Evolutionary conservation across 2,329 filamentous ascomycete genomes (phyloP), one percentile per base, ranked within the genome.

Genomic region (Cladobotryum protrusum): DNA sequence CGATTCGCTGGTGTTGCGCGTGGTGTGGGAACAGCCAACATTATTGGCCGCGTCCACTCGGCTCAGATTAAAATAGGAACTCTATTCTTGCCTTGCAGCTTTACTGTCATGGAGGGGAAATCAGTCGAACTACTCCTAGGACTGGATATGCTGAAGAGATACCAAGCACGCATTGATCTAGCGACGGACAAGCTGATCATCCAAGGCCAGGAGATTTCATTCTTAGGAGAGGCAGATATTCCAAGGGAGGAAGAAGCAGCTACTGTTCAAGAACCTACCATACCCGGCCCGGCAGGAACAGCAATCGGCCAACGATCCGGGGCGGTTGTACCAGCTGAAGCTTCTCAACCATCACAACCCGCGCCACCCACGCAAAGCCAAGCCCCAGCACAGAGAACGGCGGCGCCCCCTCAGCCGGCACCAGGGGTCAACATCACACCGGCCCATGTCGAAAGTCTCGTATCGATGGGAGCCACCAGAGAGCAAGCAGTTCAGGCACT

Each of bases 81-180:
- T 39, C 81, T 92, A 54, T 90, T 89, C 64, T 76, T 99, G 59
- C 86, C 92, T 3, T 97, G 91, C 72, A 93, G 90, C 52, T 99
- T 99, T 68, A 99, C 93, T 3, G 93, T 99, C 63, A 99, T 99
- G 93, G 93, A 99, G 72, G 93, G 93, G 56, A 99, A 97, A 70
- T 84, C 89, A 47, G 93, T 99, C 19, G 93, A 97, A 65, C 76
- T 99, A 15, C 79, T 99, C 2, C 81, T 99, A 12, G 93, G 93
- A 3, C 74, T 99, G 39, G 93, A 99, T 67, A 99, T 99, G 89
- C 77, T 99, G 54, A 96, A 95, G 72, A 83, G 93, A 36, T 91
- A 97, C 69, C 92, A 96, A 69, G 93, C 92, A 34, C 87, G 80
- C 59, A 92, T 99, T 61, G 93, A 99, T 66, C 78, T 99, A 12